These are phyloP conservation scores for Cordyceps javanica DNA, from an alignment of 2,329 filamentous ascomycete genomes.

Conservation along the genomic window DNA sequence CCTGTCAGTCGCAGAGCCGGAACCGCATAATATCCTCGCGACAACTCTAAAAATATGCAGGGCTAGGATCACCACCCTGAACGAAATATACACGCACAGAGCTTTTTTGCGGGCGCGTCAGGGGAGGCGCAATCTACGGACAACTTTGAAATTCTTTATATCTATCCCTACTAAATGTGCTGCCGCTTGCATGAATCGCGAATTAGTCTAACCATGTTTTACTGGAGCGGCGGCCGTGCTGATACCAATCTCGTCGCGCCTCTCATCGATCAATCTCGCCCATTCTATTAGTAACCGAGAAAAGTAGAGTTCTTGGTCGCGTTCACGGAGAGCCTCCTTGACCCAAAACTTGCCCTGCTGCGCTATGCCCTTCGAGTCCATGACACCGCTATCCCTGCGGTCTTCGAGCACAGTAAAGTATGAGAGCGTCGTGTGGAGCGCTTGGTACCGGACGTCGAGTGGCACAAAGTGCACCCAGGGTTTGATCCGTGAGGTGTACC, in stretches of 20 bases:
- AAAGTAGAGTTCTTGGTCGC: constrained; percentile 77
- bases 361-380: constrained; percentile 61
- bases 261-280: constrained; percentile 62
- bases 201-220: not conserved
- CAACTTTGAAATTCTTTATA: not conserved
- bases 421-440: constrained; percentile 64
- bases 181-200: too few relatives aligned
- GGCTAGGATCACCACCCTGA: not conserved
- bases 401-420: constrained; percentile 55
- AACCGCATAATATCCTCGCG: not conserved
- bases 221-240: not conserved
- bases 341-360: constrained; percentile 61
- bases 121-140: not conserved
- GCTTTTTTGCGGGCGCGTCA: not conserved
- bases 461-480: constrained; percentile 81
- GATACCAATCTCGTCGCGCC: constrained; percentile 39
- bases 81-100: constrained; percentile 1
- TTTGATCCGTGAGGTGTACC: constrained; percentile 68
- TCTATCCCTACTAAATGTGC: too few relatives aligned
- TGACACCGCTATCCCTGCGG: constrained; percentile 39
- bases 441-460: constrained; percentile 66
- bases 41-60: constrained; percentile 5
- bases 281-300: constrained; percentile 74
- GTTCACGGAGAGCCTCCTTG: constrained; percentile 53
- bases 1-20: not conserved